Percentiles rank a stretch among this genome's conserved stretches.
These are phyloP conservation scores for Schwanniomyces polymorphus DNA, from an alignment of 805 yeast species.

Conservation along the genomic window DNA sequence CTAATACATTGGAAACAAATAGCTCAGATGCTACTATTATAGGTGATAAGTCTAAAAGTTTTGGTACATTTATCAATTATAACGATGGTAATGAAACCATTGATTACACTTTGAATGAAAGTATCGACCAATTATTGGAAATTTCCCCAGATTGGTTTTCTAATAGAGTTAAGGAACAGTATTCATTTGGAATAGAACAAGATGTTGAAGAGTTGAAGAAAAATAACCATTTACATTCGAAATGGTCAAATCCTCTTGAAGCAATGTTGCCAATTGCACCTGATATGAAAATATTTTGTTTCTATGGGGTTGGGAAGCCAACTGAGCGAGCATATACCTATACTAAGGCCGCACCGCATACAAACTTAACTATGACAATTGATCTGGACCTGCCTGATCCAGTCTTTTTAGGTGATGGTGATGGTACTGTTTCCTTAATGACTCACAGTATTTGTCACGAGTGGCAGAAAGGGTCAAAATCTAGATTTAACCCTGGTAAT, in stretches of 20 bases:
- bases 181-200: conserved; percentile 75
- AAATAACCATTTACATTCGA: conserved; percentile 71
- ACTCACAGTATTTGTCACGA: conserved; percentile 91
- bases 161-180: conserved; percentile 63
- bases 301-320: conserved; percentile 96
- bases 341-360: conserved; percentile 56
- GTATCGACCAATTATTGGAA: conserved; percentile 63
- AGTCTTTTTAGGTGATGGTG: conserved; percentile 87
- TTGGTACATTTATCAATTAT: conserved; percentile 76
- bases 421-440: conserved; percentile 87
- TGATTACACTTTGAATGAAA: conserved; percentile 65
- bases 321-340: conserved; percentile 93
- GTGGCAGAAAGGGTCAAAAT: conserved; percentile 67
- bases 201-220: conserved; percentile 55
- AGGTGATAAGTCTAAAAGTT: conserved; percentile 38
- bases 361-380: conserved; percentile 65
- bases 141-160: conserved; percentile 77
- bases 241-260: conserved; percentile 95
- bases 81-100: conserved; percentile 28
- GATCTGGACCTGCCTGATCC: conserved; percentile 62
- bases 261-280: conserved; percentile 93
- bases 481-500: conserved; percentile 78
- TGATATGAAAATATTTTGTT: conserved; percentile 81
- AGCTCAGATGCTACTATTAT: conserved; percentile 12
- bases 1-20: conserved; percentile 21